Evolutionary conservation across 176 grass and related monocot genomes (phyloP).

Genomic region (Carex cristatella): DNA sequence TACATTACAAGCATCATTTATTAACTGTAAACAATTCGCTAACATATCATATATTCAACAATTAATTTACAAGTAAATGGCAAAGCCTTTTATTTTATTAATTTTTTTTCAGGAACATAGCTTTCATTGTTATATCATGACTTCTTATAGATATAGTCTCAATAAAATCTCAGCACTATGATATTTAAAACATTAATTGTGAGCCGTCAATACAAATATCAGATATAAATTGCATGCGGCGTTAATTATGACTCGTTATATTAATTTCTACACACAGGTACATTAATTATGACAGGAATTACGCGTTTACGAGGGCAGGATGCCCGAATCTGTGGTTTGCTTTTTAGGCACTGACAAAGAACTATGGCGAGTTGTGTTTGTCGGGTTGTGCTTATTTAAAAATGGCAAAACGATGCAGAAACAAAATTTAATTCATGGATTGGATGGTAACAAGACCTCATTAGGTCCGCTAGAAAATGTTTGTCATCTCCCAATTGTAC

Average conservation of each 20-base stretch:
- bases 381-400: constrained; percentile 14
- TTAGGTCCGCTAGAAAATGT: background rate
- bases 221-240: background rate
- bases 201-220: background rate
- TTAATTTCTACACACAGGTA: background rate
- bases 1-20: no score
- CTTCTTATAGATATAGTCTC: no score
- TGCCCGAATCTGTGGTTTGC: constrained; percentile 12
- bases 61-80: no score
- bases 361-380: constrained; percentile 12
- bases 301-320: constrained; percentile 8
- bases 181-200: background rate
- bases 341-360: constrained; percentile 12
- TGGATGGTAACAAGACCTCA: background rate
- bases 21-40: no score
- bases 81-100: background rate
- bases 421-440: background rate
- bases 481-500: background rate
- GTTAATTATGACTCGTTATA: background rate
- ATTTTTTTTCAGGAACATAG: background rate
- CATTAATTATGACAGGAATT: constrained; percentile 3
- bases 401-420: background rate
- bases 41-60: no score
- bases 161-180: no score
- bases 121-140: background rate